Percentiles rank a stretch among this genome's conserved stretches.
phyloP scores from a whole-genome alignment of 192 early-diverging fungal species.

The Pilobolus umbonatus region DNA sequence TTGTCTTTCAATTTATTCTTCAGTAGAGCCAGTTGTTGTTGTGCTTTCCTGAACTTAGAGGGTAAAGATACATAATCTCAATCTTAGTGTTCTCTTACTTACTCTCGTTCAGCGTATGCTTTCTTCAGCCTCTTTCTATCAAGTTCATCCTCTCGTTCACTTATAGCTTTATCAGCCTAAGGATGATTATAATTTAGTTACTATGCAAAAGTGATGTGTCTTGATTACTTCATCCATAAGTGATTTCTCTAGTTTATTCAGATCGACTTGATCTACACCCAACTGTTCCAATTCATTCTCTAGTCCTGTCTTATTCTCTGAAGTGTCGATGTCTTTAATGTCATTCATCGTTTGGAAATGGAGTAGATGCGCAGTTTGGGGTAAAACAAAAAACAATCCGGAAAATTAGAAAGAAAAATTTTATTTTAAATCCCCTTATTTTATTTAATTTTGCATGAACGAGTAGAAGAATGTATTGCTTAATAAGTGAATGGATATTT shows the following conservation, averaged over 20 bases:
- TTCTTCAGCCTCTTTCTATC: slow-evolving; percentile 66
- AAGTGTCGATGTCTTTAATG: no score
- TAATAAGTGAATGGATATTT: no score
- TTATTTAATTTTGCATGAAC: no score
- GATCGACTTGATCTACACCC: slow-evolving; percentile 52
- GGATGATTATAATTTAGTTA: neutral
- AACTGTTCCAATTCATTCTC: slow-evolving; percentile 23
- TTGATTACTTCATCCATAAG: slow-evolving; percentile 56
- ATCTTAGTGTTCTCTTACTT: slow-evolving; percentile 19
- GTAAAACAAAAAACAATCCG: no score
- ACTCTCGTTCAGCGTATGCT: slow-evolving; percentile 50
- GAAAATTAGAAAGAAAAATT: no score
- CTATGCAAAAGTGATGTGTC: neutral
- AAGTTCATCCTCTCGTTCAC: slow-evolving; percentile 52
- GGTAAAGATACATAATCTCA: neutral
- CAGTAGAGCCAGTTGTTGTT: slow-evolving; percentile 28
- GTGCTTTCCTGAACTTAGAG: neutral
- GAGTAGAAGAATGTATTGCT: no score
- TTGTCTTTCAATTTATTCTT: slow-evolving; percentile 37
- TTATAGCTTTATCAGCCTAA: slow-evolving; percentile 56
- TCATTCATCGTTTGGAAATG: no score
- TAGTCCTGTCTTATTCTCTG: no score
- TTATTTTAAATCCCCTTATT: no score
- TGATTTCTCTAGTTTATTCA: slow-evolving; percentile 55
- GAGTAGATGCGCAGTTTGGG: no score